phyloP scores from a whole-genome alignment of 2,329 filamentous ascomycete species.

The Stagonosporopsis chrysanthemi region DNA sequence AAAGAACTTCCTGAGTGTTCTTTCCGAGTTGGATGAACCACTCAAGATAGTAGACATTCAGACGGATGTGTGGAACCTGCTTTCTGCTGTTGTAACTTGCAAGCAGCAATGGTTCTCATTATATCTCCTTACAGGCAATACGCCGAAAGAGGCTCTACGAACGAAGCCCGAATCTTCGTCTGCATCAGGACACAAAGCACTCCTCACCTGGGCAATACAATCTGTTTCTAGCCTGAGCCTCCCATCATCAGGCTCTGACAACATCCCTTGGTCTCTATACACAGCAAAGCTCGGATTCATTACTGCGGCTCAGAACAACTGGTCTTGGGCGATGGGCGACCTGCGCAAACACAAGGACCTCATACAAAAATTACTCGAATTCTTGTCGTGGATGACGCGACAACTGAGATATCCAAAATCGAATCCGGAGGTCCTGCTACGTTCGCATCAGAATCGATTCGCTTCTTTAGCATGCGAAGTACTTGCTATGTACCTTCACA shows the following conservation, averaged over 20 bases:
- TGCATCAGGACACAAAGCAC: conserved; percentile 63
- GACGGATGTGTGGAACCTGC: conserved; percentile 79
- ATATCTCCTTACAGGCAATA: conserved; percentile 86
- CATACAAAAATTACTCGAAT: conserved; percentile 73
- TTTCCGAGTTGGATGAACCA: conserved; percentile 80
- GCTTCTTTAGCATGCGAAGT: conserved; percentile 87
- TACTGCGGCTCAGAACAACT: conserved; percentile 87
- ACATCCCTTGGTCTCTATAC: conserved; percentile 58
- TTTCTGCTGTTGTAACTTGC: conserved; percentile 84
- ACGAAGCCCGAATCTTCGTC: conserved; percentile 55
- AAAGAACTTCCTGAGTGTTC: conserved; percentile 80
- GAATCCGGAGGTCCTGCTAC: conserved; percentile 32
- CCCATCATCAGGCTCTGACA: conserved; percentile 60
- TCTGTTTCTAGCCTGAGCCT: conserved; percentile 71
- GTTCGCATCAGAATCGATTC: conserved; percentile 59
- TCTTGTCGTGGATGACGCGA: conserved; percentile 61
- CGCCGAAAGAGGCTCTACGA: conserved; percentile 77
- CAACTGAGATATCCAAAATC: conserved; percentile 35
- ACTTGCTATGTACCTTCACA: conserved; percentile 89
- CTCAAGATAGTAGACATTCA: conserved; percentile 71
- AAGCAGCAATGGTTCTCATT: conserved; percentile 97
- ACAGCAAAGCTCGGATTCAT: conserved; percentile 86
- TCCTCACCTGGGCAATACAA: conserved; percentile 77
- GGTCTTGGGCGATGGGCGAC: conserved; percentile 90
- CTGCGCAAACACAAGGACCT: conserved; percentile 77